Evolutionary conservation across 345 rosid genomes (phyloP).

Genomic region (Odontarrhena argentea): DNA sequence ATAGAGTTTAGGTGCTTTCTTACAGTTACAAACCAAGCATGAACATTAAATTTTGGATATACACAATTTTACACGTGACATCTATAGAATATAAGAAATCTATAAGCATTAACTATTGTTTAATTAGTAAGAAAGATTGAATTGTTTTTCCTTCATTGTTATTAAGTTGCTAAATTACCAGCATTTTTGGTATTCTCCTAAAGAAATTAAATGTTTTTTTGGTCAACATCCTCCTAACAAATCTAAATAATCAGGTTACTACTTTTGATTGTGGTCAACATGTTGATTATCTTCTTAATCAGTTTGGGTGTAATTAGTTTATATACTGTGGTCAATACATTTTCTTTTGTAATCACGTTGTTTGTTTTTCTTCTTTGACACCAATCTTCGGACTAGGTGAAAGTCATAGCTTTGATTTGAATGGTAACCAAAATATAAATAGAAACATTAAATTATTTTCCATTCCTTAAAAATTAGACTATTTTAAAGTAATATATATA

Average conservation of each 20-base stretch:
- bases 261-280: background rate
- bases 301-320: background rate
- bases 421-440: too few species aligned
- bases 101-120: background rate
- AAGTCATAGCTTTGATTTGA: too few species aligned
- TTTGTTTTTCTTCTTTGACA: background rate
- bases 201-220: too few species aligned
- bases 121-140: too few species aligned
- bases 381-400: background rate
- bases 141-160: too few species aligned
- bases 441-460: too few species aligned
- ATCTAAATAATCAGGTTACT: background rate
- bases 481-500: too few species aligned
- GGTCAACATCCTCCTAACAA: background rate
- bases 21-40: constrained; percentile 14
- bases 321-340: background rate
- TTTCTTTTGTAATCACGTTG: background rate
- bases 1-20: background rate
- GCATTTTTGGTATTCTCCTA: too few species aligned
- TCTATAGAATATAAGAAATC: background rate
- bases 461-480: too few species aligned
- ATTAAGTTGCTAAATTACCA: too few species aligned
- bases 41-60: constrained; percentile 22
- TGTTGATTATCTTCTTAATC: constrained; percentile 12
- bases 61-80: constrained; percentile 4